These are phyloP conservation scores for Conringia planisiliqua DNA, from an alignment of 345 rosid genomes.

Conservation along the genomic window DNA sequence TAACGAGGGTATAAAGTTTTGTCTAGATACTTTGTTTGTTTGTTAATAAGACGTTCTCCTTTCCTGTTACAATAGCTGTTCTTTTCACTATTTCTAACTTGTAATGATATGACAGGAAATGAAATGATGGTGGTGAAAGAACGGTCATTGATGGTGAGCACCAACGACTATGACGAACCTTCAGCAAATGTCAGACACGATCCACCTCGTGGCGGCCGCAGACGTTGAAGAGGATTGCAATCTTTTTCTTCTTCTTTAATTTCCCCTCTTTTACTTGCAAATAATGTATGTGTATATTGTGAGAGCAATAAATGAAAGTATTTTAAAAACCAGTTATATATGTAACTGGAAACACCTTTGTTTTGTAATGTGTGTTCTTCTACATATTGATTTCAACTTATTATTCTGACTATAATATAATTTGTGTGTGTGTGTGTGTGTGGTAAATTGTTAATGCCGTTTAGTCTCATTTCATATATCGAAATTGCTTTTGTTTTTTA, in stretches of 20 bases:
- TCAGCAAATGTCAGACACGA: constrained; percentile 58
- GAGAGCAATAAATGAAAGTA: neutral
- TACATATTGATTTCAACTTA: neutral
- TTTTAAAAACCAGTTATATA: neutral
- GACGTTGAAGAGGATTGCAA: constrained; percentile 20
- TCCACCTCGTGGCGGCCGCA: constrained; percentile 44
- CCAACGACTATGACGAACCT: constrained; percentile 52
- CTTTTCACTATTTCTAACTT: neutral
- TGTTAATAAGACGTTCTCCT: constrained; percentile 8
- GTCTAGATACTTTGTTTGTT: neutral
- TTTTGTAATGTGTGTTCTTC: neutral
- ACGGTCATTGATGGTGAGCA: constrained; percentile 45
- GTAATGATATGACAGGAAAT: constrained; percentile 22
- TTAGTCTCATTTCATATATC: neutral
- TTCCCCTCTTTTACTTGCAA: neutral
- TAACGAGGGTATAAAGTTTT: neutral
- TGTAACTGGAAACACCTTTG: neutral
- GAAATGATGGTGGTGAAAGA: constrained; percentile 28
- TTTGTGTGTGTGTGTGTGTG: neutral
- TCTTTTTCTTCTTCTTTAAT: neutral
- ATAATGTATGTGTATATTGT: neutral
- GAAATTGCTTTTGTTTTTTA: too few species aligned
- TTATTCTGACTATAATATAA: neutral
- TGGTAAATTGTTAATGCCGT: neutral
- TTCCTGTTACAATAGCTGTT: too few species aligned